These are phyloP conservation scores for Jatropha curcas DNA, from an alignment of 345 rosid species.

Conservation along the genomic window DNA sequence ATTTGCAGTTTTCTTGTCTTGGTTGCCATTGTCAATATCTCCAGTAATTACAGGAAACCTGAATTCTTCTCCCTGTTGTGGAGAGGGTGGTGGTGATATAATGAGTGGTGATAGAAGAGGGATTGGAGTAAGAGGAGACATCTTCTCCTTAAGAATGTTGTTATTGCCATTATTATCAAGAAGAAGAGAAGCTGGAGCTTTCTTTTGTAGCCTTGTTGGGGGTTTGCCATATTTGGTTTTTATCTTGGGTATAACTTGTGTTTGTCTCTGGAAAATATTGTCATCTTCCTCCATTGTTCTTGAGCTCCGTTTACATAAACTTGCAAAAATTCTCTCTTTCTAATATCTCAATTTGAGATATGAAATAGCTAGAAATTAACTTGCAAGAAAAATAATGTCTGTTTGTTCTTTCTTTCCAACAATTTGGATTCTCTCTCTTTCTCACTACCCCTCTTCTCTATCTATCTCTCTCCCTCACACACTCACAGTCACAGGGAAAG, in stretches of 20 bases:
- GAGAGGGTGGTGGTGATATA: conserved; percentile 30
- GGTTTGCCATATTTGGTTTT: conserved; percentile 35
- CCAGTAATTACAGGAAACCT: conserved; percentile 12
- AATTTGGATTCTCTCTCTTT: no score
- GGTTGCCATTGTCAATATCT: neutral
- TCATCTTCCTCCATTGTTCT: conserved; percentile 19
- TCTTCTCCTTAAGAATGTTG: neutral
- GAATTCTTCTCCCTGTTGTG: conserved; percentile 26
- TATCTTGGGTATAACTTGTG: conserved; percentile 18
- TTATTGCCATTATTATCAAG: conserved; percentile 21
- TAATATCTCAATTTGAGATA: neutral
- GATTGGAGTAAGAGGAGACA: conserved; percentile 31
- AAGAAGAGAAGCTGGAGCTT: conserved; percentile 48
- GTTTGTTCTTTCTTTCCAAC: no score
- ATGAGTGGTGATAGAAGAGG: conserved; percentile 58
- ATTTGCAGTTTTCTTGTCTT: conserved; percentile 9
- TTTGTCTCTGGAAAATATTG: conserved; percentile 3
- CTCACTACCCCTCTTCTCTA: no score
- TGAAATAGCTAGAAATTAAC: no score
- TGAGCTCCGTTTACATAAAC: no score
- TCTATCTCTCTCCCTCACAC: neutral
- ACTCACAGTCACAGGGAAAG: no score
- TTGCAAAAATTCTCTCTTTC: neutral
- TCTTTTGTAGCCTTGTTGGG: conserved; percentile 63
- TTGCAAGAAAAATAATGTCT: no score